These are phyloP conservation scores for Amanita rubescens DNA, from an alignment of 768 basidiomycete genomes.

Conservation along the genomic window DNA sequence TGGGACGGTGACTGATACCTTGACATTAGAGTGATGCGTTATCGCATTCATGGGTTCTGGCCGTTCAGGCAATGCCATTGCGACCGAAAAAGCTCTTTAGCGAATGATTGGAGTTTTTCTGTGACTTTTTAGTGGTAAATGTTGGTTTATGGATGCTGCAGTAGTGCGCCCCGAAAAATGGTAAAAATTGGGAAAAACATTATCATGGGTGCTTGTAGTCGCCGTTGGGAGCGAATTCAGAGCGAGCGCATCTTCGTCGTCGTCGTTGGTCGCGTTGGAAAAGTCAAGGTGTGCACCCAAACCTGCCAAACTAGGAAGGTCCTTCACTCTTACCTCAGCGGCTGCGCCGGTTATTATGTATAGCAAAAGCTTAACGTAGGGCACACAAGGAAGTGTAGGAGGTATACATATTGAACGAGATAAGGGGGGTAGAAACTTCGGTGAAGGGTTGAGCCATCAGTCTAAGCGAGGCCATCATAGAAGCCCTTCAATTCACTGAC, in stretches of 20 bases:
- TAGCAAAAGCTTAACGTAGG: not conserved
- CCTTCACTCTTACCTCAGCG: too few relatives aligned
- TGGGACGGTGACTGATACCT: constrained; percentile 52
- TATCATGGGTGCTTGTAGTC: not conserved
- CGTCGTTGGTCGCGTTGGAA: not conserved
- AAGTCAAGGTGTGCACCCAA: not conserved
- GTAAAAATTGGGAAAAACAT: not conserved
- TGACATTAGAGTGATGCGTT: constrained; percentile 74
- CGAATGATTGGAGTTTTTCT: not conserved
- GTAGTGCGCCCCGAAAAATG: constrained; percentile 2
- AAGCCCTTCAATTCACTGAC: not conserved
- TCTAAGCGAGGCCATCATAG: not conserved
- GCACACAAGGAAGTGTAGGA: not conserved
- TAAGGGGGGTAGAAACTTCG: not conserved
- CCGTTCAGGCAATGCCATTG: constrained; percentile 5
- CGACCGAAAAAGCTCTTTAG: not conserved
- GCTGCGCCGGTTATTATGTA: not conserved
- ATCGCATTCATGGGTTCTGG: constrained; percentile 73
- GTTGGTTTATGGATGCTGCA: not conserved
- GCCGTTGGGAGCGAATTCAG: not conserved
- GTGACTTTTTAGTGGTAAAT: not conserved
- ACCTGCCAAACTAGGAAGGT: constrained; percentile 3
- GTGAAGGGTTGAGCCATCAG: not conserved
- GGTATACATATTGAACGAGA: not conserved
- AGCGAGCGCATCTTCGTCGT: constrained; percentile 1